A percentile compares a stretch with the other conserved stretches of the same genome.
Evolutionary conservation across 1,284 basidiomycete genomes (phyloP).

Genomic region (Cryptococcus maquisensis): DNA sequence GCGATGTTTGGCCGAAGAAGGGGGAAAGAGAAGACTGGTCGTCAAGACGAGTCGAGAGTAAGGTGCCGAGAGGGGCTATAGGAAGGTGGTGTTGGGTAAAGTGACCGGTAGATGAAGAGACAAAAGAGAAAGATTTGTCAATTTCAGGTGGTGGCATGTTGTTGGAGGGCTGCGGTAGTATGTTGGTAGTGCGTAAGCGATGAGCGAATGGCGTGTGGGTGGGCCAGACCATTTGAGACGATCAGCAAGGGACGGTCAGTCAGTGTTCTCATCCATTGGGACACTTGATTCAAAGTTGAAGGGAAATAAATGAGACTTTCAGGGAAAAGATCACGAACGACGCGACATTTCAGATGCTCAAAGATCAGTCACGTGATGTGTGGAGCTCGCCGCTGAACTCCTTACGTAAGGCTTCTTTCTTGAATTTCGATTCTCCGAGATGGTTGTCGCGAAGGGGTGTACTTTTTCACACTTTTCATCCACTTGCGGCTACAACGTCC

Average conservation of each 20-base stretch:
- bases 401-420: no score
- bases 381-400: not conserved
- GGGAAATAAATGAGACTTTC: not conserved
- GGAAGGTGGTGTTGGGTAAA: not conserved
- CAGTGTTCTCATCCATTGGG: no score
- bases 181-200: not conserved
- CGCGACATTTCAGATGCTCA: not conserved
- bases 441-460: not conserved
- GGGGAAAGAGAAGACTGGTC: constrained; percentile 7
- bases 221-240: no score
- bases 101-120: not conserved
- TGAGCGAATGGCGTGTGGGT: no score
- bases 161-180: not conserved
- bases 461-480: not conserved
- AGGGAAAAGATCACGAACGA: no score
- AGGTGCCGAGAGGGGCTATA: not conserved
- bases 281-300: not conserved
- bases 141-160: not conserved
- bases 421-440: not conserved
- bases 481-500: not conserved
- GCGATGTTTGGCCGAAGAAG: constrained; percentile 5
- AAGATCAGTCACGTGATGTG: not conserved
- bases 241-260: no score
- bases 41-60: constrained; percentile 12
- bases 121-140: constrained; percentile 2